Base-by-base conservation (phyloP, 2,329 filamentous ascomycete species). In the Fusarium torreyae region DNA sequence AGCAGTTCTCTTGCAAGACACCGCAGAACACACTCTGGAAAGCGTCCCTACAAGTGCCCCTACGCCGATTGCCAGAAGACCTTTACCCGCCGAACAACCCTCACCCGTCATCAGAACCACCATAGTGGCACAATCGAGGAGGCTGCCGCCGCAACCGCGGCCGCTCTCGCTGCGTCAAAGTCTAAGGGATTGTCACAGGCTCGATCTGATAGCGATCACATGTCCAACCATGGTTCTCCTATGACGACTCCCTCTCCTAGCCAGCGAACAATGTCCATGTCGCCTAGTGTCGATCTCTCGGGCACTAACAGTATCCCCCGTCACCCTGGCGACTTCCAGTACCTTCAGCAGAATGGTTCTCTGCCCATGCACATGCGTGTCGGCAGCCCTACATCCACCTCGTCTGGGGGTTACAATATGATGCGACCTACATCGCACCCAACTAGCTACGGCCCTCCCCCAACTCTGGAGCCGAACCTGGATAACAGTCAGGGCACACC, bases 11-110 rank as follows among this genome's bases (percentile, higher is more conserved):
- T 99, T 22, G 96, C 96, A 15, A 89, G 96, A 57, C 96, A 99
- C 81, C 91, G 96, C 63, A 90, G 96, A 69, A 98, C 98, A 64
- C 96, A 99, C 78, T 97, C 94, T 6, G 96, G 96, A 62, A 97
- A 96, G 81, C 88, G 96, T 50, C 96, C 96, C 2, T 99, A 98
- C 85, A 97, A 97, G 80, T 99, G 96, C 81, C 94, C 94, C 1
- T 98, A 96, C 75, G 94, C 94, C 63, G 94, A 98, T 79, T 99
- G 96, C 80, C 94, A 98, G 78, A 98, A 98, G 87, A 98, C 95
- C 0, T 99, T 99, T 77, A 99, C 96, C 11, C 91, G 96, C 59
- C 92, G 95, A 69, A 98, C 96, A 1, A 98, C 96, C 4, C 85
- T 99, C 66, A 99, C 95, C 3, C 90, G 96, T 51, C 96, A 99